Conservation (phyloP, 1,284 basidiomycete genomes). For the Ceratobasidium sp. region DNA sequence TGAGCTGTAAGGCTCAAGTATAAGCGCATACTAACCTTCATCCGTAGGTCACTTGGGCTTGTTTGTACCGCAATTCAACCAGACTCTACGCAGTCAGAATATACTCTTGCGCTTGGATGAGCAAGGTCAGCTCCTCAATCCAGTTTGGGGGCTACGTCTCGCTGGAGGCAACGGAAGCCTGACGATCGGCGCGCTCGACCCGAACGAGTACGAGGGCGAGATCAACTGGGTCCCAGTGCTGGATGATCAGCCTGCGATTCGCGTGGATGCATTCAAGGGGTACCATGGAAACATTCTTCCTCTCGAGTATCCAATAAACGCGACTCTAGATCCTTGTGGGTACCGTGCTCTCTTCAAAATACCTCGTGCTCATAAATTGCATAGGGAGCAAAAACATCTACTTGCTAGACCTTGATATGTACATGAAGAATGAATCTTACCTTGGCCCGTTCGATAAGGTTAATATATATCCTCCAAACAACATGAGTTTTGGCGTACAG, state of each 20-base stretch:
- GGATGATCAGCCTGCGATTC: conserved; percentile 13
- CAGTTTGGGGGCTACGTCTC: conserved; percentile 35
- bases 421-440: conserved; percentile 13
- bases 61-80: conserved; percentile 28
- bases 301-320: conserved; percentile 17
- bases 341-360: background rate
- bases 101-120: conserved; percentile 23
- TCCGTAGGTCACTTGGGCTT: conserved; percentile 27
- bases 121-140: conserved; percentile 29
- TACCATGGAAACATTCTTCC: conserved; percentile 36
- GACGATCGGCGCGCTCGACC: conserved; percentile 33
- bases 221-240: conserved; percentile 38
- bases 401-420: conserved; percentile 25
- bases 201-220: conserved; percentile 31
- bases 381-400: conserved; percentile 36
- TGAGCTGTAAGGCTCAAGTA: no score
- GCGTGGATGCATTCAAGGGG: conserved; percentile 27
- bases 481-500: conserved; percentile 24
- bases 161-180: conserved; percentile 19
- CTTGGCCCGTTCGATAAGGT: conserved; percentile 14
- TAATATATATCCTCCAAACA: conserved; percentile 28
- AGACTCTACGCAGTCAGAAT: conserved; percentile 17
- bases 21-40: background rate
- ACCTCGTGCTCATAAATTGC: background rate
- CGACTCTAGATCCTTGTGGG: conserved; percentile 13